phyloP scores from a whole-genome alignment of 2,329 filamentous ascomycete species.

The Metarhizium robertsii region DNA sequence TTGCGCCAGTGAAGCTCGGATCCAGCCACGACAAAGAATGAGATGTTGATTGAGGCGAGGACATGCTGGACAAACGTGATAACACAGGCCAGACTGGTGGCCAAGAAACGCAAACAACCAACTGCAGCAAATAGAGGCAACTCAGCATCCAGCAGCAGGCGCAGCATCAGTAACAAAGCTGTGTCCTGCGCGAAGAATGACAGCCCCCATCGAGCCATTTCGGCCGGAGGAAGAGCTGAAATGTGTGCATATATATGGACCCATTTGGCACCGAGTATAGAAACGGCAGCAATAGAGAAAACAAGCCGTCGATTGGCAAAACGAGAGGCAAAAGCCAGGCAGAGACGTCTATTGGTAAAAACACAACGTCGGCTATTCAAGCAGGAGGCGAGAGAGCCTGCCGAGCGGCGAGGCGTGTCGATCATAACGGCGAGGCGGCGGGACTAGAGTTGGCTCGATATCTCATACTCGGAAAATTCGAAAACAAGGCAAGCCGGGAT shows the following conservation, averaged over 20 bases:
- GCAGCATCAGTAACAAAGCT: conserved; percentile 20
- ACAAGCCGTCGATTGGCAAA: conserved; percentile 21
- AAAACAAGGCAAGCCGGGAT: neutral
- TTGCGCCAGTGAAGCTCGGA: conserved; percentile 21
- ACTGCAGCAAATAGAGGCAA: conserved; percentile 10
- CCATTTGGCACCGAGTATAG: conserved; percentile 20
- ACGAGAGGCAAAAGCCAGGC: conserved; percentile 10
- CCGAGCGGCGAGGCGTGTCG: neutral
- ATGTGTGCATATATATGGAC: conserved; percentile 23
- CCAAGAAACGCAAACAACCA: conserved; percentile 10
- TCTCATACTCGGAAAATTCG: neutral
- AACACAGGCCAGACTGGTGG: conserved; percentile 10
- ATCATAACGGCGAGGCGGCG: neutral
- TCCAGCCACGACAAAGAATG: conserved; percentile 21
- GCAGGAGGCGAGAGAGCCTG: conserved; percentile 2
- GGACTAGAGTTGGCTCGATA: neutral
- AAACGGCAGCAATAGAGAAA: conserved; percentile 21
- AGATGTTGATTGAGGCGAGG: conserved; percentile 15
- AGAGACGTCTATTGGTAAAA: conserved; percentile 6
- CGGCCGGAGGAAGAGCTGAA: conserved; percentile 18
- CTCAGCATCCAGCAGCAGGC: conserved; percentile 19
- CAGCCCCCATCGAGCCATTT: conserved; percentile 20
- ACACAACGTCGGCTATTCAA: conserved; percentile 2
- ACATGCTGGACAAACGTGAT: conserved; percentile 14
- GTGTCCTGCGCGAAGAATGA: conserved; percentile 27